Evolutionary conservation across 331 rosid species (phyloP).

Genomic region (Ulmus americana): DNA sequence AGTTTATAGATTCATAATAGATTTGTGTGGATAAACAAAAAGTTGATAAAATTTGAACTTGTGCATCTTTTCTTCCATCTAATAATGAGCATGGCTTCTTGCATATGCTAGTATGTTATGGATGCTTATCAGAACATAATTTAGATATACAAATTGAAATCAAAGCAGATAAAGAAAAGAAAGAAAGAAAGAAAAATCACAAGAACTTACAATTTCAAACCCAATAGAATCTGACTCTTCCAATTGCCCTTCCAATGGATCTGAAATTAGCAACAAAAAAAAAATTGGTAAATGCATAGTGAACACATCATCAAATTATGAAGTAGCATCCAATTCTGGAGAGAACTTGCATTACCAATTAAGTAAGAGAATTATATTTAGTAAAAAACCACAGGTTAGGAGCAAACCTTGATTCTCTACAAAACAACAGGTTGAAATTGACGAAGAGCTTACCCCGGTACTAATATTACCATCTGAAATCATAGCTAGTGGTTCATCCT

Average conservation of each 20-base stretch:
- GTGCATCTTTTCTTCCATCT: background rate
- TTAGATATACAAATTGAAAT: background rate
- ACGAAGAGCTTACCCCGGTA: conserved; percentile 25
- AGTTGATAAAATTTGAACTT: background rate
- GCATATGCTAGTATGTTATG: background rate
- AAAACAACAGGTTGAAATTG: conserved; percentile 27
- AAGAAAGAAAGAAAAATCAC: conserved; percentile 8
- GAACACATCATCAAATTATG: too few species aligned
- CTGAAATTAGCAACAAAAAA: conserved; percentile 25
- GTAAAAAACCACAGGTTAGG: conserved; percentile 2
- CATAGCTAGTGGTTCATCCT: conserved; percentile 23
- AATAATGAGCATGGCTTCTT: background rate
- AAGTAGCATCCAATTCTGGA: background rate
- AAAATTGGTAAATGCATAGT: too few species aligned
- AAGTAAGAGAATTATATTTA: background rate
- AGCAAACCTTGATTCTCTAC: conserved; percentile 32
- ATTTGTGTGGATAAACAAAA: background rate
- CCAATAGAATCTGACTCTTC: conserved; percentile 22
- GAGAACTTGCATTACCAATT: background rate
- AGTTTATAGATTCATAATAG: background rate
- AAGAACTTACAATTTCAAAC: conserved; percentile 43
- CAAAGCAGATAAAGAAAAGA: background rate
- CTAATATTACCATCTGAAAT: conserved; percentile 27
- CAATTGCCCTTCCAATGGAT: conserved; percentile 26
- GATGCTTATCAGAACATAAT: background rate